These are phyloP conservation scores for Aegilops tauschii DNA, from an alignment of 176 grass and related monocot species.

Conservation along the genomic window DNA sequence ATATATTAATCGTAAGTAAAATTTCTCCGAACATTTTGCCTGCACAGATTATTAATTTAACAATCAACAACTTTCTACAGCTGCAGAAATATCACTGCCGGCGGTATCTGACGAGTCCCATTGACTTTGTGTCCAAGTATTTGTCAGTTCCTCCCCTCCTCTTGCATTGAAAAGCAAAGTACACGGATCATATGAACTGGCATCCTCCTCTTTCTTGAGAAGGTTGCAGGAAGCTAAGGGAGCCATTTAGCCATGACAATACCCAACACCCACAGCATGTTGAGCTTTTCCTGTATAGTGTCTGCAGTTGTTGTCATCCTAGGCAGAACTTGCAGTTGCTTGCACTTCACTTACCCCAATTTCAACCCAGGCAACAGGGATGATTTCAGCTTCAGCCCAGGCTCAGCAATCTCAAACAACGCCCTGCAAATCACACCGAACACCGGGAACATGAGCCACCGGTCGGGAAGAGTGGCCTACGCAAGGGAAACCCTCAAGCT, in stretches of 20 bases:
- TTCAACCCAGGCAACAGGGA: not conserved
- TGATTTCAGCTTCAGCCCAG: too few relatives aligned
- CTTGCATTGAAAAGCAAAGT: not conserved
- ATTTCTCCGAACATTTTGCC: not conserved
- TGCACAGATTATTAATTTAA: not conserved
- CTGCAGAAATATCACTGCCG: not conserved
- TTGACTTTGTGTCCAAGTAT: not conserved
- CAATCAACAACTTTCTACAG: not conserved
- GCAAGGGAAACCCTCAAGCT: not conserved
- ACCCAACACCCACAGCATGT: not conserved
- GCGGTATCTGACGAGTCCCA: not conserved
- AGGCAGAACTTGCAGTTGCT: constrained; percentile 14
- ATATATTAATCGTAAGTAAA: not conserved
- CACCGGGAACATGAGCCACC: constrained; percentile 13
- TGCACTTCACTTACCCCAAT: constrained; percentile 28
- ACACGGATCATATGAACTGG: not conserved
- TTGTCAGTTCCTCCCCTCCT: not conserved
- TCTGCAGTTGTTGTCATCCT: constrained; percentile 2
- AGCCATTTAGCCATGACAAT: constrained; percentile 16
- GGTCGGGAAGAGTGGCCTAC: constrained; percentile 5
- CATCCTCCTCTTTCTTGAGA: not conserved
- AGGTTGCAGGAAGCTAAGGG: not conserved
- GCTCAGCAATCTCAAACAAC: too few relatives aligned
- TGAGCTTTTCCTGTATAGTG: not conserved
- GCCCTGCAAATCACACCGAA: constrained; percentile 28